Conservation (phyloP, 1,284 basidiomycete genomes). For the Lentinula novae-zelandiae region DNA sequence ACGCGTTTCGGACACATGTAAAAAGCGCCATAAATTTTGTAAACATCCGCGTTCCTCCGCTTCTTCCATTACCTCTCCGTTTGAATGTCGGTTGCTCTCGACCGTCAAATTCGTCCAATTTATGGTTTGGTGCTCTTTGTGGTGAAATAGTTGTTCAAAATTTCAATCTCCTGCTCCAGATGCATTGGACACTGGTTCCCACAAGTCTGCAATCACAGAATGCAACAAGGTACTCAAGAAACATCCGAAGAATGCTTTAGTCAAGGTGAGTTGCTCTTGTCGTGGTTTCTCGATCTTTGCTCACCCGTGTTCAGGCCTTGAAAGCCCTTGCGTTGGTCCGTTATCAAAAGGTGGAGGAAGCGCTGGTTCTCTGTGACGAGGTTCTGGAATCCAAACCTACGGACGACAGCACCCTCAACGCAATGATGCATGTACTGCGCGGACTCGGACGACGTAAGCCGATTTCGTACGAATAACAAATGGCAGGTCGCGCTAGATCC, state of each 20-base stretch:
- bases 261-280: conserved; percentile 50
- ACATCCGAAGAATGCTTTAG: conserved; percentile 65
- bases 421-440: conserved; percentile 77
- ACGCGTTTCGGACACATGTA: background rate
- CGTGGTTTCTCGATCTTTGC: conserved; percentile 1
- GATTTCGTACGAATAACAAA: background rate
- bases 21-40: background rate
- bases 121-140: conserved; percentile 47
- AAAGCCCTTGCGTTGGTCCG: conserved; percentile 82
- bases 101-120: conserved; percentile 77
- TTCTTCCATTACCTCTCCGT: conserved; percentile 11
- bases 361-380: conserved; percentile 74
- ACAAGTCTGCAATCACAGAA: conserved; percentile 78
- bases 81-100: conserved; percentile 55
- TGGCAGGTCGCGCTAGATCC: background rate
- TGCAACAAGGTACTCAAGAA: conserved; percentile 85
- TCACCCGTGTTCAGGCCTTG: conserved; percentile 50
- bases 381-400: conserved; percentile 66
- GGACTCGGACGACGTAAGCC: conserved; percentile 71
- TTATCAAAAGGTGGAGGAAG: conserved; percentile 78
- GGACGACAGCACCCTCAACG: conserved; percentile 67
- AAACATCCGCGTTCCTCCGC: conserved; percentile 8
- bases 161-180: conserved; percentile 41
- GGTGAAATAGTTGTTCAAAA: background rate
- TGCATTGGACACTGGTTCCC: conserved; percentile 79